Percentiles rank a stretch among this genome's conserved stretches.
Conservation (phyloP, 2,329 filamentous ascomycete species). For the Cadophora luteo-olivacea region DNA sequence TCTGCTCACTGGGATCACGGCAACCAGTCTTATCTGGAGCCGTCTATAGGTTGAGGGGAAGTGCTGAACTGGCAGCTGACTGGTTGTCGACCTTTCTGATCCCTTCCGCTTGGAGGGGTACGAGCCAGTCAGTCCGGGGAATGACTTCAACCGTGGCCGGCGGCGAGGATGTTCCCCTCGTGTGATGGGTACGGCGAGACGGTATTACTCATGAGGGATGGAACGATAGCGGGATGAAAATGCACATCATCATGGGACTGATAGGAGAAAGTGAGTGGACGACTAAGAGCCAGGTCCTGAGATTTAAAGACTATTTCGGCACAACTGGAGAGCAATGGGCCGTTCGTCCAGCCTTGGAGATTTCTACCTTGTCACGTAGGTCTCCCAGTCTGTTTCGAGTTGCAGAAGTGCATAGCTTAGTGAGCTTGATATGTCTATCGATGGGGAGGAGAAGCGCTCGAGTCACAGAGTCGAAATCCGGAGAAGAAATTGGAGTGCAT, state of each 20-base stretch:
- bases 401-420: slow-evolving; percentile 12
- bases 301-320: not conserved
- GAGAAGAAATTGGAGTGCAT: slow-evolving; percentile 2
- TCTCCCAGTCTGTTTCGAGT: not conserved
- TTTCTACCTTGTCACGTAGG: not conserved
- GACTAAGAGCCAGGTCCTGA: not conserved
- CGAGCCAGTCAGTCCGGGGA: slow-evolving; percentile 10
- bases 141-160: slow-evolving; percentile 10
- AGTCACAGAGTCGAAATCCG: not conserved
- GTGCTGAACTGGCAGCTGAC: slow-evolving; percentile 8
- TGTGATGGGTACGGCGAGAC: not conserved
- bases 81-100: not conserved
- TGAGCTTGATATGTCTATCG: not conserved
- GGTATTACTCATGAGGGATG: not conserved
- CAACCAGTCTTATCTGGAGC: slow-evolving; percentile 15
- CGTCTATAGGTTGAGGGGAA: slow-evolving; percentile 12
- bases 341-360: not conserved
- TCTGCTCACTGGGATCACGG: not conserved
- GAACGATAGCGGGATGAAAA: not conserved
- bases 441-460: not conserved
- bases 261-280: not conserved
- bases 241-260: slow-evolving; percentile 12
- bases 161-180: slow-evolving; percentile 2
- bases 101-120: slow-evolving; percentile 1
- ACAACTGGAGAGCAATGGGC: not conserved